phyloP scores from a whole-genome alignment of 106 monocot species.

The Acorus calamus region DNA sequence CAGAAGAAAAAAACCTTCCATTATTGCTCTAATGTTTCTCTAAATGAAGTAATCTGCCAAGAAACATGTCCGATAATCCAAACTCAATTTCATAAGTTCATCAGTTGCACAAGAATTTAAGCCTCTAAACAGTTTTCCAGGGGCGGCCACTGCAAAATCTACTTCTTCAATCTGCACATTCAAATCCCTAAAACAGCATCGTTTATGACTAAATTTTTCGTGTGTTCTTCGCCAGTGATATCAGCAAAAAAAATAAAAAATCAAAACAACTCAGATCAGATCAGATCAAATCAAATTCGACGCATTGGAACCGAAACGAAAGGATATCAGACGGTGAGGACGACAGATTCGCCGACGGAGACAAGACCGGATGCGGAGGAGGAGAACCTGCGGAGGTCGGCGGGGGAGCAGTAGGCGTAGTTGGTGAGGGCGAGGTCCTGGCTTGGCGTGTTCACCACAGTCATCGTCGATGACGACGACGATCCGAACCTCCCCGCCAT shows the following conservation, averaged over 20 bases:
- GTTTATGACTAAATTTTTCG: no score
- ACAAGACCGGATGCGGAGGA: slow-evolving; percentile 26
- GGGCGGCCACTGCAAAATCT: no score
- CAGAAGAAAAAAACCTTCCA: no score
- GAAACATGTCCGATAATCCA: no score
- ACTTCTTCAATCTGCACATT: no score
- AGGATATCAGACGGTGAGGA: slow-evolving; percentile 88
- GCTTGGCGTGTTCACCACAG: slow-evolving; percentile 58
- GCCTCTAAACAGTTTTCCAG: no score
- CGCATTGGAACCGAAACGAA: not conserved
- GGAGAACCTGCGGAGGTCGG: slow-evolving; percentile 43
- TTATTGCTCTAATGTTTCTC: no score
- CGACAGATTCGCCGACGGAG: slow-evolving; percentile 43
- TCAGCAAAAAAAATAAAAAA: not conserved
- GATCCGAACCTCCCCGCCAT: slow-evolving; percentile 37
- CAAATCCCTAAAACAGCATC: no score
- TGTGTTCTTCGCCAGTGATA: not conserved
- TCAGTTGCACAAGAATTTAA: no score
- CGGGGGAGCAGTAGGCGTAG: slow-evolving; percentile 57
- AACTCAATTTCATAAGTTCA: no score
- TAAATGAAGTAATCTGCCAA: no score
- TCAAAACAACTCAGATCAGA: not conserved
- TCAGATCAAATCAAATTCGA: not conserved
- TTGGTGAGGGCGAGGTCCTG: slow-evolving; percentile 88
- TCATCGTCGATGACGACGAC: slow-evolving; percentile 23